phyloP scores from a whole-genome alignment of 1,284 basidiomycete genomes.

The Gyrodon tennesseensis region DNA sequence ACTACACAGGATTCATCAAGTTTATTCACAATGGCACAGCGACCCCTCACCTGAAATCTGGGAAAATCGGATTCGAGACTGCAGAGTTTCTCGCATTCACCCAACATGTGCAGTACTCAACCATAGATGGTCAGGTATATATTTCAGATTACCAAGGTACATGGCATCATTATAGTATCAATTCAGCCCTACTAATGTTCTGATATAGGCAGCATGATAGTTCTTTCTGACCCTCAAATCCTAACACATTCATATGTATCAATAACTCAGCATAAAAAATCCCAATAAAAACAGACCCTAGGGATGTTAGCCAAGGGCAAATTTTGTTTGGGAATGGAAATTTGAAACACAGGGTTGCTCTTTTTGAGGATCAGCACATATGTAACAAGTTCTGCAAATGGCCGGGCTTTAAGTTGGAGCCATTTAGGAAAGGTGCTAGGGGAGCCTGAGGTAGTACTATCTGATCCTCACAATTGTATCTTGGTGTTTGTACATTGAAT shows the following conservation, averaged over 20 bases:
- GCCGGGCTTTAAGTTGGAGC: slow-evolving; percentile 11
- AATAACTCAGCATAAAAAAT: background rate
- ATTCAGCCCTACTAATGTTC: background rate
- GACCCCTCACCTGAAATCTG: background rate
- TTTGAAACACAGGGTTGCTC: background rate
- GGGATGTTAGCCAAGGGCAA: background rate
- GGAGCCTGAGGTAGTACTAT: background rate
- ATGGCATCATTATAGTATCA: background rate
- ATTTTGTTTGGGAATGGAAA: no score
- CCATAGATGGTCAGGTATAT: background rate
- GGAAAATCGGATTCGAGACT: background rate
- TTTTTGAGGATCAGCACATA: slow-evolving; percentile 12
- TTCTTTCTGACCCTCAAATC: background rate
- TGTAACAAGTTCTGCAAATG: slow-evolving; percentile 20
- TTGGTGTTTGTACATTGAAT: background rate
- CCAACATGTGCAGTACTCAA: no score
- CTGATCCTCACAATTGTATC: background rate
- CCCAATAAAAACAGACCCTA: background rate
- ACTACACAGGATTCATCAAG: background rate
- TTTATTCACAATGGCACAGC: background rate
- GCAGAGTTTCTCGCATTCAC: background rate
- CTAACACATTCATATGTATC: background rate
- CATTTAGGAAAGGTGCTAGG: background rate
- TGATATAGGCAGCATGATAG: background rate
- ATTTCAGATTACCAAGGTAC: background rate